Percentiles rank a stretch among this genome's conserved stretches.
phyloP scores from a whole-genome alignment of 257 asterid species.

The Eustoma russellianum region DNA sequence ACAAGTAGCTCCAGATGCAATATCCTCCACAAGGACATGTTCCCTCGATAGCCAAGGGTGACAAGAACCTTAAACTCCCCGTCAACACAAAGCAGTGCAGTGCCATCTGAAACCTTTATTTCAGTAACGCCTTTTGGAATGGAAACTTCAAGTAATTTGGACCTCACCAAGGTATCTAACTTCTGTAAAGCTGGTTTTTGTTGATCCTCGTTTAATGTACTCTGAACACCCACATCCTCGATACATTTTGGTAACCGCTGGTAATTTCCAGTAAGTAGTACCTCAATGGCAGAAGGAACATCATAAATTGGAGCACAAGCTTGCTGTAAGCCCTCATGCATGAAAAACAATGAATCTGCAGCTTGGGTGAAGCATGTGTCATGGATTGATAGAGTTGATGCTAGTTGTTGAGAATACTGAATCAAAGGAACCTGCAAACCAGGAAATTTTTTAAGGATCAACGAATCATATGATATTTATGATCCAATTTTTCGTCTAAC shows the following conservation, averaged over 20 bases:
- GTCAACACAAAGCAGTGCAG: slow-evolving; percentile 72
- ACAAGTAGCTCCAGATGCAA: slow-evolving; percentile 93
- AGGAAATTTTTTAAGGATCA: no score
- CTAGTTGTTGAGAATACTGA: slow-evolving; percentile 85
- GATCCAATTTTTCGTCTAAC: no score
- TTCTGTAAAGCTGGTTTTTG: slow-evolving; percentile 79
- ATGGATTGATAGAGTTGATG: slow-evolving; percentile 84
- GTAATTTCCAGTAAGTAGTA: slow-evolving; percentile 78
- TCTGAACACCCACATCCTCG: slow-evolving; percentile 76
- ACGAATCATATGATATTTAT: no score
- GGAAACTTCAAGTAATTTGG: slow-evolving; percentile 76
- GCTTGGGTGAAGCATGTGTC: slow-evolving; percentile 97
- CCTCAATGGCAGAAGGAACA: slow-evolving; percentile 90
- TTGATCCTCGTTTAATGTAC: slow-evolving; percentile 56
- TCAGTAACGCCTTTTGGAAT: slow-evolving; percentile 74
- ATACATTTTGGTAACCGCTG: slow-evolving; percentile 86
- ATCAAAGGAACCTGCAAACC: slow-evolving; percentile 81
- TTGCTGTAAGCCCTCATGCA: slow-evolving; percentile 98
- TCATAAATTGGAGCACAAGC: slow-evolving; percentile 99
- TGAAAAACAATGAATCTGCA: slow-evolving; percentile 95
- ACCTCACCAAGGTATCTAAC: slow-evolving; percentile 77
- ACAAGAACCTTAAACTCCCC: slow-evolving; percentile 95
- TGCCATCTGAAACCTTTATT: slow-evolving; percentile 78
- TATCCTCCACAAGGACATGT: slow-evolving; percentile 95
- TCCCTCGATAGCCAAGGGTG: slow-evolving; percentile 98